Evolutionary conservation across 345 rosid genomes (phyloP), one percentile per base, ranked within the genome.

Genomic region (Mallotus nudiflorus): DNA sequence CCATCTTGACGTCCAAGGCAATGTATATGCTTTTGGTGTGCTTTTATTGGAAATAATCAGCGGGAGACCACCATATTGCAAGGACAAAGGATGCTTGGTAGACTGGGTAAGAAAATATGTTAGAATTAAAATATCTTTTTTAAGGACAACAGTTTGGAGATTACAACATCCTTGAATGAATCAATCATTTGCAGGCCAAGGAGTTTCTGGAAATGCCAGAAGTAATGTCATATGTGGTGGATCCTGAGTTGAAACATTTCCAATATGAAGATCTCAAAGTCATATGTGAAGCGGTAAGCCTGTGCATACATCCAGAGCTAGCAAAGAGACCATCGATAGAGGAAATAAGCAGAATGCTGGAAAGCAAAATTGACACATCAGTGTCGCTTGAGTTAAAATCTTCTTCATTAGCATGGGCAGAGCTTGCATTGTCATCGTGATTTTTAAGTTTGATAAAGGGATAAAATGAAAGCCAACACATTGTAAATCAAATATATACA

Each of bases 391-490:
- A 89, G 84, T 84, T 89, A 39, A 87, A 84, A 85, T 81, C 98
- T 7, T 87, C 98, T 29, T 86, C 98, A 65, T 77, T 92, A 82
- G 99, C 98, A 9, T 96, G 99, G 98, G 98, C 99, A 0, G 99
- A 96, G 91, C 90, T 88, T 14, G 96, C 96, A 0, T 87, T 96
- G 65, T 82, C 91, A 46, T 87, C 97, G 5, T 90, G 80, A 88
- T 73, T 51, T 42, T 42, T 1, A 42, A 42, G 6, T 6, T 9
- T 52, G 55, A 50, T 50, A 11, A 11, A 25, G 68, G 68, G 73
- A 57, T 46, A 67, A 68, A 48, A 79, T 59, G 54, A 52, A 39
- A 62, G 53, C 73, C 62, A 56, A 46, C 74, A 64, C 60, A 70
- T 68, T 67, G 81, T 83, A 85, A 76, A 85, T 77, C 76, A 60